Base-by-base conservation (phyloP, 371 early-diverging fungal species). In the Dinochytrium kinnereticum region DNA sequence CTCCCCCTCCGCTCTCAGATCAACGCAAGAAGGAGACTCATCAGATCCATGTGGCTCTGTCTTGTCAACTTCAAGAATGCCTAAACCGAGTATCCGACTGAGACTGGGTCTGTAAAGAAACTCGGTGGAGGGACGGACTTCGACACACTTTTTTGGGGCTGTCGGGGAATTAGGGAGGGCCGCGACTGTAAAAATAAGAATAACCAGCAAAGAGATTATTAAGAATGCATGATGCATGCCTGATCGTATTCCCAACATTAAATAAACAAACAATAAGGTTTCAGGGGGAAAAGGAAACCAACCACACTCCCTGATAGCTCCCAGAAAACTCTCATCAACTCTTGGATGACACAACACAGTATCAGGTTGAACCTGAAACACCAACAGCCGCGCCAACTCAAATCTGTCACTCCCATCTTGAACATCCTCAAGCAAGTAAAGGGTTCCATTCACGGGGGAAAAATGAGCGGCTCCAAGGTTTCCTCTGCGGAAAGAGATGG, bases 81-180 rank as follows among this genome's bases (percentile, higher is more conserved):
- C 65, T 19, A 86, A 68, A 1, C 85, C 80, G 0, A 86, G 70
- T 0, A 89, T 71, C 57, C 78, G 76, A n/a, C 81, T 78, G 53
- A 83, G 81, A 0, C 88, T 90, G 28, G 83, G 75, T 1, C 80
- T 76, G 75, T 83, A 89, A 0, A 73, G 49, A 73, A 91, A 90
- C n/a, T 90, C 89, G 28, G 84, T 82, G 0, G 73, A 64, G 0
- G 87, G 86, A 0, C 88, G 81, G 1, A 82, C 73, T 31, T 86
- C 84, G 1, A 86, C 49, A 19, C 26, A 69, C 36, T 34, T 61
- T 34, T 61, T 61, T 5, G 26, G 7, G 3, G 5, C 34, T 61
- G 5, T 5, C 2, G 51, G 33, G n/a, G 59, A 10, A 59, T n/a
- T n/a, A 39, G 69, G 33, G 17, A 75, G 74, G 19, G 80, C 44